These are phyloP conservation scores for Alternaria sp. DNA, from an alignment of 2,329 filamentous ascomycete genomes.

Conservation along the genomic window DNA sequence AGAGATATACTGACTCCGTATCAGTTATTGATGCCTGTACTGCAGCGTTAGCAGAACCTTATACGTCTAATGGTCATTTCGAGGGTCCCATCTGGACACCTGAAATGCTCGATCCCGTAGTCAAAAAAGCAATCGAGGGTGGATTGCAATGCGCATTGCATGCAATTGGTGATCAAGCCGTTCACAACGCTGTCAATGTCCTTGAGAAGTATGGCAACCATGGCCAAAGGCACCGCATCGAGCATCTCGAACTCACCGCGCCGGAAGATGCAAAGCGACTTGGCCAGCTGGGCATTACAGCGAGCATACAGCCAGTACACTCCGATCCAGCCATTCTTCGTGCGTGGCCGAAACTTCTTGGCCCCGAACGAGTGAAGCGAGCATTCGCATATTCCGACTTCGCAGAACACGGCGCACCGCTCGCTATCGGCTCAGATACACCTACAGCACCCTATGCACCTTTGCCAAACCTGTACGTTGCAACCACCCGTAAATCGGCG, in stretches of 20 bases:
- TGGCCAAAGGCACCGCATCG: conserved; percentile 67
- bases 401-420: conserved; percentile 59
- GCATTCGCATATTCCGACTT: conserved; percentile 73
- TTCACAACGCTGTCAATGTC: conserved; percentile 66
- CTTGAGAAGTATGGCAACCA: conserved; percentile 57
- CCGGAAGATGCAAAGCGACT: conserved; percentile 65
- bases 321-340: conserved; percentile 75
- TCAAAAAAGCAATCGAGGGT: conserved; percentile 62
- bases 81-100: conserved; percentile 65
- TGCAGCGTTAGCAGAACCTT: conserved; percentile 67
- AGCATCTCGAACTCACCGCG: conserved; percentile 70
- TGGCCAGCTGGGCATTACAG: conserved; percentile 72
- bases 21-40: conserved; percentile 70
- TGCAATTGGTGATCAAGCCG: conserved; percentile 70
- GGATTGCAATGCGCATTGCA: conserved; percentile 71
- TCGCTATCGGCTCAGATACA: conserved; percentile 68
- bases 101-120: conserved; percentile 62
- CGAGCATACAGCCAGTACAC: conserved; percentile 93
- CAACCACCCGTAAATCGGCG: conserved; percentile 65
- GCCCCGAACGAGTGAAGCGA: conserved; percentile 62
- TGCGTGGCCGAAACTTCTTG: conserved; percentile 69
- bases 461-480: conserved; percentile 67
- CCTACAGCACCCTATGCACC: conserved; percentile 67
- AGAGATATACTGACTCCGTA: not conserved
- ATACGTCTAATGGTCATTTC: conserved; percentile 58